Evolutionary conservation across 2,329 filamentous ascomycete genomes (phyloP), one percentile per base, ranked within the genome.

Genomic region (Ascochyta viciae-villosae): DNA sequence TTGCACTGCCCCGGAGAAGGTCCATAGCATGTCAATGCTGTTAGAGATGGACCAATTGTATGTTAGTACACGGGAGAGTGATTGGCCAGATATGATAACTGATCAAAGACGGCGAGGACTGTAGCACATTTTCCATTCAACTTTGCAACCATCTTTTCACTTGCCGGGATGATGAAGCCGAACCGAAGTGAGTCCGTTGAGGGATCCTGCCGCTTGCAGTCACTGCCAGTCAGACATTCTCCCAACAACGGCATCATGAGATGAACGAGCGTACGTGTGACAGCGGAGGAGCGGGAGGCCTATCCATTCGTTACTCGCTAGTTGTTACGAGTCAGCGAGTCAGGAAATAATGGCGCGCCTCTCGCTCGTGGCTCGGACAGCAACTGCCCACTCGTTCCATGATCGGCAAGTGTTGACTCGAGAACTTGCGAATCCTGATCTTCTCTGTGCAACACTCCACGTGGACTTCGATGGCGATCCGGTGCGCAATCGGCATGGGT

Each of bases 271-370:
- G 41, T 19, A 39, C 41, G 24, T 46, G 45, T 47, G 41, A 50
- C 47, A 56, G 37, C 46, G 47, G 47, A 47, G 34, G 8, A 29
- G 39, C 53, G 42, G 41, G 46, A 42, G 37, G 33, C 33, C 35
- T 26, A 29, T 38, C 37, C 22, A 31, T n/a, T 42, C 13, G 41
- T n/a, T 35, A 6, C 16, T 15, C 53, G n/a, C 35, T 45, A 35
- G 10, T 31, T 31, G 29, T 31, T 37, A 27, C 53, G 47, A 56
- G 41, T 50, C 46, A 55, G 26, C 52, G 40, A 44, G 40, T 50
- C 46, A 50, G 16, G 42, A 8, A 16, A n/a, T 16, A 16, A 22
- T 35, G 16, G 10, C n/a, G 26, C 35, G 13, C 22, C 27, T 8
- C 33, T 37, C 16, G 10, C 13, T 31, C 6, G 6, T 35, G 26